Evolutionary conservation across 495 filamentous ascomycete species (phyloP).

Genomic region (Hypoxylon perforatum): DNA sequence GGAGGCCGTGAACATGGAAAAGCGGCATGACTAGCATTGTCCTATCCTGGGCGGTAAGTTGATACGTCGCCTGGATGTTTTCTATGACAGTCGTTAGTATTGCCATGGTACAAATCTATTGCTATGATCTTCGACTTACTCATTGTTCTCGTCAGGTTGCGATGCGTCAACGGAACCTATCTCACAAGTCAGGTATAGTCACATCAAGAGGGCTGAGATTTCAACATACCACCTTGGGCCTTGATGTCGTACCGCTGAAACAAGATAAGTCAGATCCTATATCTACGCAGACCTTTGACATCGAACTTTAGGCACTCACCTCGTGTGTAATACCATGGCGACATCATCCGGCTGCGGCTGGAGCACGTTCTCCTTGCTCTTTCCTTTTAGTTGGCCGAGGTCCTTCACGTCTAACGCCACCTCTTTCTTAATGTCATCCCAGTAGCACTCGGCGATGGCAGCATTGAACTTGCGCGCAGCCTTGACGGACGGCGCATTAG

Average conservation of each 20-base stretch:
- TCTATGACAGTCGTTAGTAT: constrained; percentile 46
- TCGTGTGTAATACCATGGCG: constrained; percentile 75
- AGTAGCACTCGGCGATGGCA: constrained; percentile 84
- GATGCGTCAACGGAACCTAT: constrained; percentile 79
- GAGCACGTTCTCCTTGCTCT: constrained; percentile 58
- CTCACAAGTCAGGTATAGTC: constrained; percentile 22
- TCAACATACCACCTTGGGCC: constrained; percentile 76
- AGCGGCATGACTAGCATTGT: constrained; percentile 92
- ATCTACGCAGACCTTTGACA: constrained; percentile 45
- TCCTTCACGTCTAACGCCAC: constrained; percentile 82
- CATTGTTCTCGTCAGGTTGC: constrained; percentile 80
- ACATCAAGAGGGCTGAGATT: neutral
- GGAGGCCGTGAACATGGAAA: constrained; percentile 87
- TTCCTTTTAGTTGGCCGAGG: constrained; percentile 70
- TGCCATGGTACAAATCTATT: neutral
- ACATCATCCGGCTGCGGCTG: constrained; percentile 71
- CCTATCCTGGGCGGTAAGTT: constrained; percentile 72
- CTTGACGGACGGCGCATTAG: constrained; percentile 72
- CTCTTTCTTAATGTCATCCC: constrained; percentile 67
- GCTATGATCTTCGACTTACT: constrained; percentile 56
- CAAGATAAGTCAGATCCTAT: constrained; percentile 12
- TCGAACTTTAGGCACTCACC: constrained; percentile 19
- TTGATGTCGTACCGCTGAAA: constrained; percentile 79
- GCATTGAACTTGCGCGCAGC: constrained; percentile 80
- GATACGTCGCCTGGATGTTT: constrained; percentile 81